Evolutionary conservation across 176 grass and related monocot species (phyloP).

Genomic region (Ensete ventricosum): DNA sequence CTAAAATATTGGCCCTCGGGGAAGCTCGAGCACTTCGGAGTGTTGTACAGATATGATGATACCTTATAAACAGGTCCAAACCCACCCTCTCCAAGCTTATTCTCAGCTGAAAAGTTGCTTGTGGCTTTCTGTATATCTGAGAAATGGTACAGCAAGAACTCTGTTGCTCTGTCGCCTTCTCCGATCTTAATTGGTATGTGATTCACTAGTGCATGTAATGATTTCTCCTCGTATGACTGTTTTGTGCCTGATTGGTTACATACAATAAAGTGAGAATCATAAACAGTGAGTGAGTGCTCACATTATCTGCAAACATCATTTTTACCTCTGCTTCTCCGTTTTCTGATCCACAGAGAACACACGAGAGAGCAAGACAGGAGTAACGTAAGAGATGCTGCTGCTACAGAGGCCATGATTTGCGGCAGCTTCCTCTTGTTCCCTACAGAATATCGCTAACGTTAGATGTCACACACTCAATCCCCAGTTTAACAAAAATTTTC

Average conservation of each 20-base stretch:
- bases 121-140: slow-evolving; percentile 23
- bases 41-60: neutral
- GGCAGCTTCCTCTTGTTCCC: neutral
- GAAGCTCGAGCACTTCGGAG: neutral
- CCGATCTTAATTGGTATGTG: neutral
- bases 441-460: neutral
- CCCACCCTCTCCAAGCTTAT: slow-evolving; percentile 31
- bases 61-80: slow-evolving; percentile 50
- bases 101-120: slow-evolving; percentile 27
- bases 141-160: slow-evolving; percentile 29
- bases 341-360: slow-evolving; percentile 24
- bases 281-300: neutral
- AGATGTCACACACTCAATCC: neutral
- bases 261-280: neutral
- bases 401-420: neutral
- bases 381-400: slow-evolving; percentile 12
- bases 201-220: neutral
- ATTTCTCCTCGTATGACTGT: neutral
- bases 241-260: neutral
- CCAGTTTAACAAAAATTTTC: neutral
- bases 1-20: too few species aligned
- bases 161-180: slow-evolving; percentile 19
- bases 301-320: neutral
- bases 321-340: slow-evolving; percentile 15
- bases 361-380: slow-evolving; percentile 18